phyloP scores from a whole-genome alignment of 345 rosid genomes.

The Laguncularia racemosa region DNA sequence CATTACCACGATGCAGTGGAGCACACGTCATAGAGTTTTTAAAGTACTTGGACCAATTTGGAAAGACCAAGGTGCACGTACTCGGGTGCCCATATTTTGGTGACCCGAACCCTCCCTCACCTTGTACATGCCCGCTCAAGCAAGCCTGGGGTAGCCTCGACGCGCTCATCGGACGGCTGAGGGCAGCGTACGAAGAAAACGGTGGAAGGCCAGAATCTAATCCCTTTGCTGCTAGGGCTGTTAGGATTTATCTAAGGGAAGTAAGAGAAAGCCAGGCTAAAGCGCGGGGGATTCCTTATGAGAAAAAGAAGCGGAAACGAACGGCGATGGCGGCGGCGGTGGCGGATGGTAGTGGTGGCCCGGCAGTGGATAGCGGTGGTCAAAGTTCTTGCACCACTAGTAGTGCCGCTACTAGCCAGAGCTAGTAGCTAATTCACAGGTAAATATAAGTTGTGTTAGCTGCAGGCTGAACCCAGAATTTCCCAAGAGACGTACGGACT shows the following conservation, averaged over 20 bases:
- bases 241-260: constrained; percentile 59
- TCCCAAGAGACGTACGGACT: too few species aligned
- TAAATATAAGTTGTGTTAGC: too few species aligned
- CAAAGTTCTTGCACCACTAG: background rate
- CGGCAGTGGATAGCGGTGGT: background rate
- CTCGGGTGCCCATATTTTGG: constrained; percentile 52
- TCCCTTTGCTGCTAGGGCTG: constrained; percentile 65
- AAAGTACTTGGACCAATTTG: constrained; percentile 65
- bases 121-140: constrained; percentile 58
- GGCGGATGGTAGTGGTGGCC: constrained; percentile 11
- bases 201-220: constrained; percentile 54
- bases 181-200: constrained; percentile 72
- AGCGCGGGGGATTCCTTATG: constrained; percentile 67
- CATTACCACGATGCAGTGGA: constrained; percentile 55
- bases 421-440: too few species aligned
- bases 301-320: constrained; percentile 72
- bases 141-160: constrained; percentile 82
- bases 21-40: constrained; percentile 68
- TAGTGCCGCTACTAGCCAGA: too few species aligned
- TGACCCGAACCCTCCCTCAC: constrained; percentile 50
- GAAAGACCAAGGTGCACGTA: constrained; percentile 66
- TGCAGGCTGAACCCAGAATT: background rate
- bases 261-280: constrained; percentile 64
- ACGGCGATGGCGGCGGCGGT: constrained; percentile 7
- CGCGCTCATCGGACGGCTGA: constrained; percentile 67